phyloP scores from a whole-genome alignment of 225 moss, liverwort and hornwort genomes.

The Takakia lepidozioides region DNA sequence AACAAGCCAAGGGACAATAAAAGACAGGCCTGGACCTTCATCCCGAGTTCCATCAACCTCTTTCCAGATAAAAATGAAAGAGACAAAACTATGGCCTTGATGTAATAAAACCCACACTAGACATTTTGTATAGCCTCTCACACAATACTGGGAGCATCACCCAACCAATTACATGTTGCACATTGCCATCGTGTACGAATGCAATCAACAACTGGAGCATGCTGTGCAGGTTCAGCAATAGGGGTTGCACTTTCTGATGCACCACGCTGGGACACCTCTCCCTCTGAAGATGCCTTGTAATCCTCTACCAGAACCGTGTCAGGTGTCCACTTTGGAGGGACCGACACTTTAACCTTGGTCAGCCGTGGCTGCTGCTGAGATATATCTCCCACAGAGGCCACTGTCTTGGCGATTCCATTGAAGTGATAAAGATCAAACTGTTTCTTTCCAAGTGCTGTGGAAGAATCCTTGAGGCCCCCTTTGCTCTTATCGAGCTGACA shows the following conservation, averaged over 20 bases:
- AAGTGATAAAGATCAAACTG: conserved; percentile 93
- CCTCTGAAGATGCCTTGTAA: conserved; percentile 30
- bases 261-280: conserved; percentile 24
- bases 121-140: conserved; percentile 50
- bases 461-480: conserved; percentile 73
- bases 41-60: too few species aligned
- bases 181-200: conserved; percentile 97
- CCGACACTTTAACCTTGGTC: conserved; percentile 69
- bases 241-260: conserved; percentile 21
- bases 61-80: too few species aligned
- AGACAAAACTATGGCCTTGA: too few species aligned
- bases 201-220: conserved; percentile 95
- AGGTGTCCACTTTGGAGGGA: conserved; percentile 98
- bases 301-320: conserved; percentile 78
- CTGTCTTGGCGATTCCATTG: conserved; percentile 95
- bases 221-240: conserved; percentile 72
- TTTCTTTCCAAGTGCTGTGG: conserved; percentile 48
- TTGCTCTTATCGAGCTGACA: conserved; percentile 67
- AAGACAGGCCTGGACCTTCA: too few species aligned
- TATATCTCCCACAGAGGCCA: conserved; percentile 61
- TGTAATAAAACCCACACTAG: too few species aligned
- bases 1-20: too few species aligned
- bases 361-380: conserved; percentile 71
- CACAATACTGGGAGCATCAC: conserved; percentile 94
- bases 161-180: conserved; percentile 92